Conservation (phyloP, 2,329 filamentous ascomycete genomes). For the Berkeleyomyces rouxiae region DNA sequence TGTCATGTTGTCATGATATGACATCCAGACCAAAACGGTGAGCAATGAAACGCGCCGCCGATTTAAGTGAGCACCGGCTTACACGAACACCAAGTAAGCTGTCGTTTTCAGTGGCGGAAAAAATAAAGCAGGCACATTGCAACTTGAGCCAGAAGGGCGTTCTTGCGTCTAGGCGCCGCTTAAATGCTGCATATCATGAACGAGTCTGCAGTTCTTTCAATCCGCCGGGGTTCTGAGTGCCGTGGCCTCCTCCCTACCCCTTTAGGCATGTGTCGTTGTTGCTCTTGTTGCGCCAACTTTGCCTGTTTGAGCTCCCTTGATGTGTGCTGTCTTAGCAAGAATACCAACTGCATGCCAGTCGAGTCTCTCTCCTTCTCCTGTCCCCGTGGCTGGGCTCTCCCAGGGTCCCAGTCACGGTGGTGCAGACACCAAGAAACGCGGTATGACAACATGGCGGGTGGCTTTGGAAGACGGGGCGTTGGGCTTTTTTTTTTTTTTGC, state of each 20-base stretch:
- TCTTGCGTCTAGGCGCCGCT: no score
- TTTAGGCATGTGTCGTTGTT: background rate
- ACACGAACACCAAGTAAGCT: background rate
- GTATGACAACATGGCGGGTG: background rate
- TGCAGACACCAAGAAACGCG: background rate
- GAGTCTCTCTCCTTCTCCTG: background rate
- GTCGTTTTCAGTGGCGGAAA: background rate
- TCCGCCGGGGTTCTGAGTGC: background rate
- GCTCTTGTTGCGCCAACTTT: background rate
- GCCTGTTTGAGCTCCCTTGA: no score
- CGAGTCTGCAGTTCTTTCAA: no score
- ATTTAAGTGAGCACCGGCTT: background rate
- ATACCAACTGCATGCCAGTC: background rate
- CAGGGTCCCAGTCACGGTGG: background rate
- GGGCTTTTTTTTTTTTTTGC: background rate
- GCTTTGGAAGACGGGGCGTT: background rate
- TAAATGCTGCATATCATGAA: no score
- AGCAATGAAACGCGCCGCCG: background rate
- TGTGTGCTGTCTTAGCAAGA: conserved; percentile 2
- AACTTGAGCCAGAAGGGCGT: no score
- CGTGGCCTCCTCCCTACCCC: background rate
- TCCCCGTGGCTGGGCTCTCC: background rate
- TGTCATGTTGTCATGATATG: background rate
- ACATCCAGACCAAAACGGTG: background rate
- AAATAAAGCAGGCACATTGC: background rate